phyloP scores from a whole-genome alignment of 192 early-diverging fungal genomes.

The Thamnidium elegans region DNA sequence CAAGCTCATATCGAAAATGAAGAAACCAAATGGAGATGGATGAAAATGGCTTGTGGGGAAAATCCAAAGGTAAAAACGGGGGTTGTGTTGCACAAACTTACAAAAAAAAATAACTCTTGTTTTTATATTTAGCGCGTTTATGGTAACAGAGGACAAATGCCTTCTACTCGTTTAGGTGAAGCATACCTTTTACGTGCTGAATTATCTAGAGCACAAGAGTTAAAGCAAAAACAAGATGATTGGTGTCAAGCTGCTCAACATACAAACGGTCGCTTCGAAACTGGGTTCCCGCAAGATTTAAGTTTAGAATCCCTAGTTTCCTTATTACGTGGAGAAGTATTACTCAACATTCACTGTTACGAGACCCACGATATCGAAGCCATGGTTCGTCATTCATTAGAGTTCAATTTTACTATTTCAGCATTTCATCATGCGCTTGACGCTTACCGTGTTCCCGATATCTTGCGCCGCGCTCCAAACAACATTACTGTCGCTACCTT shows the following conservation, averaged over 20 bases:
- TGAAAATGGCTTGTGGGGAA: conserved; percentile 86
- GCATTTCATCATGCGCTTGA: conserved; percentile 79
- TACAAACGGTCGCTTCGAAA: conserved; percentile 11
- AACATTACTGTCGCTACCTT: conserved; percentile 74
- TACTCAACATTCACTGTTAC: conserved; percentile 73
- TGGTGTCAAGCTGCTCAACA: conserved; percentile 56
- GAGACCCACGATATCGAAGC: conserved; percentile 71
- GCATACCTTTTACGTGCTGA: conserved; percentile 61
- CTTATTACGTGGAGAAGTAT: conserved; percentile 66
- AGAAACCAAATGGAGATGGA: conserved; percentile 56
- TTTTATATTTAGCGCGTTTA: conserved; percentile 9
- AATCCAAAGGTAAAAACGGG: conserved; percentile 53
- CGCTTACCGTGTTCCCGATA: conserved; percentile 68
- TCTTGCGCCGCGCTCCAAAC: conserved; percentile 55
- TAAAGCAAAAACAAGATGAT: conserved; percentile 54
- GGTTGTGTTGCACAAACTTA: too few relatives aligned
- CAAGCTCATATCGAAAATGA: conserved; percentile 45
- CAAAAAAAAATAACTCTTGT: not conserved
- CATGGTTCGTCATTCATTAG: conserved; percentile 66
- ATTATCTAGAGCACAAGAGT: conserved; percentile 50
- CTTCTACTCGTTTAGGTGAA: conserved; percentile 57
- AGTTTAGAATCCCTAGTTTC: conserved; percentile 66
- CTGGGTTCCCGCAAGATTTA: conserved; percentile 58
- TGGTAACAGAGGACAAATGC: conserved; percentile 26
- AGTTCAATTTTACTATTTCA: conserved; percentile 71